These are phyloP conservation scores for Lentinula guzmanii DNA, from an alignment of 768 basidiomycete species.

Conservation along the genomic window DNA sequence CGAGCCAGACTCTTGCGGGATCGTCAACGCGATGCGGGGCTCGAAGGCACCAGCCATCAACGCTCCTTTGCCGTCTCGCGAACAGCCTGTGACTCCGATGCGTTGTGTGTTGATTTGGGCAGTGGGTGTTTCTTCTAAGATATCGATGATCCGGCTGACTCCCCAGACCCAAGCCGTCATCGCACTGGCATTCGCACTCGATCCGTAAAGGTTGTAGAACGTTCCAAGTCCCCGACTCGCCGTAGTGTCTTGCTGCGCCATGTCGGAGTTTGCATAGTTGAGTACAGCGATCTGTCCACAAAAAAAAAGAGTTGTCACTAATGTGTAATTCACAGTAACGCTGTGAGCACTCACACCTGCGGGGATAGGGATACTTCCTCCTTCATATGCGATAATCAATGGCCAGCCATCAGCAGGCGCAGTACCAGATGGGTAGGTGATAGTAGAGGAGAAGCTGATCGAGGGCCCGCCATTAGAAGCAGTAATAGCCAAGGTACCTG, in stretches of 20 bases:
- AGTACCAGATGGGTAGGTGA: conserved; percentile 36
- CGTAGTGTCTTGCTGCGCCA: conserved; percentile 40
- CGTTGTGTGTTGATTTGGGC: conserved; percentile 41
- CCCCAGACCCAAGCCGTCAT: conserved; percentile 64
- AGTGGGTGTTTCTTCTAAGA: conserved; percentile 41
- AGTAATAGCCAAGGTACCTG: conserved; percentile 38
- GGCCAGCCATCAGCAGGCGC: conserved; percentile 35
- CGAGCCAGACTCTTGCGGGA: conserved; percentile 59
- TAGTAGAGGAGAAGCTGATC: conserved; percentile 42
- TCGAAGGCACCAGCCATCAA: conserved; percentile 56
- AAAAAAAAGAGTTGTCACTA: conserved; percentile 3
- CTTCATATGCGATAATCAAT: conserved; percentile 46
- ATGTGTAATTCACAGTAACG: neutral
- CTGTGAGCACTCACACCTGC: conserved; percentile 19
- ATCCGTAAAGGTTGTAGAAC: conserved; percentile 54
- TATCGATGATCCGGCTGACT: conserved; percentile 54
- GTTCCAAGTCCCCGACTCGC: conserved; percentile 47
- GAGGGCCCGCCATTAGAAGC: conserved; percentile 38
- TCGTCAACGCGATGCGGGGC: conserved; percentile 49
- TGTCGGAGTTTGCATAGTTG: conserved; percentile 47
- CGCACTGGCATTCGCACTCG: conserved; percentile 37
- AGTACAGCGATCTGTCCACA: conserved; percentile 27
- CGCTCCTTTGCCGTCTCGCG: conserved; percentile 57
- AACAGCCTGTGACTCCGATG: conserved; percentile 55
- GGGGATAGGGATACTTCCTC: conserved; percentile 32